phyloP scores from a whole-genome alignment of 768 basidiomycete genomes.

The Mycena epipterygia region DNA sequence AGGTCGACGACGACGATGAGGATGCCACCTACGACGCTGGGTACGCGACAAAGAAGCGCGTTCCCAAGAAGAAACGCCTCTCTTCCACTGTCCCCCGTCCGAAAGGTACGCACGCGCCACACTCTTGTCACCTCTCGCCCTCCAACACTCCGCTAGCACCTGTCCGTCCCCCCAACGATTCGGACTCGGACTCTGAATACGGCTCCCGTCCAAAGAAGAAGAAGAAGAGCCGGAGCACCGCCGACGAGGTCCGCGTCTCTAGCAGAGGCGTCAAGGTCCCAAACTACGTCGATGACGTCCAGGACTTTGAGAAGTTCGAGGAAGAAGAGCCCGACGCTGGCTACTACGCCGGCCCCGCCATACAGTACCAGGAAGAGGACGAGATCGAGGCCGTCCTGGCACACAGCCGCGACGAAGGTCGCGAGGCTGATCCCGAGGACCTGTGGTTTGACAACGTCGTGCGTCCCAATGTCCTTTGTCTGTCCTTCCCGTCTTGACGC shows the following conservation, averaged over 20 bases:
- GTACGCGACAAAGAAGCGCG: constrained; percentile 77
- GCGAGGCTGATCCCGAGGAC: constrained; percentile 82
- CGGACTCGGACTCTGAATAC: constrained; percentile 91
- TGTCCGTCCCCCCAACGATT: constrained; percentile 68
- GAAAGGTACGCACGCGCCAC: constrained; percentile 60
- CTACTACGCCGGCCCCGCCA: constrained; percentile 68
- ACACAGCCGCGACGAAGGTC: constrained; percentile 88
- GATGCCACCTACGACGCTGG: constrained; percentile 87
- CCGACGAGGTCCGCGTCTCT: constrained; percentile 84
- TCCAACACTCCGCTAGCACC: constrained; percentile 51
- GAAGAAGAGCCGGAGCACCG: constrained; percentile 70
- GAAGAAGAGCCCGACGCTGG: constrained; percentile 71
- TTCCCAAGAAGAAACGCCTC: constrained; percentile 77
- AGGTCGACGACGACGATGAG: constrained; percentile 73
- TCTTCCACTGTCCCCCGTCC: constrained; percentile 63
- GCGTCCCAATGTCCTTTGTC: constrained; percentile 42
- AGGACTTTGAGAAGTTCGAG: constrained; percentile 80
- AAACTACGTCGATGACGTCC: constrained; percentile 87
- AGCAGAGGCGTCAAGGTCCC: constrained; percentile 83
- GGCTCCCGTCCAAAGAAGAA: constrained; percentile 90
- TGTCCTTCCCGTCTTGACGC: constrained; percentile 26
- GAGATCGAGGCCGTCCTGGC: constrained; percentile 94
- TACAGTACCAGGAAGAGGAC: constrained; percentile 76
- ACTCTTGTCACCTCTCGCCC: constrained; percentile 28
- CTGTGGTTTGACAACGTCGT: constrained; percentile 92